Evolutionary conservation across 306 rosid species (phyloP).

Genomic region (Malus sylvestris): DNA sequence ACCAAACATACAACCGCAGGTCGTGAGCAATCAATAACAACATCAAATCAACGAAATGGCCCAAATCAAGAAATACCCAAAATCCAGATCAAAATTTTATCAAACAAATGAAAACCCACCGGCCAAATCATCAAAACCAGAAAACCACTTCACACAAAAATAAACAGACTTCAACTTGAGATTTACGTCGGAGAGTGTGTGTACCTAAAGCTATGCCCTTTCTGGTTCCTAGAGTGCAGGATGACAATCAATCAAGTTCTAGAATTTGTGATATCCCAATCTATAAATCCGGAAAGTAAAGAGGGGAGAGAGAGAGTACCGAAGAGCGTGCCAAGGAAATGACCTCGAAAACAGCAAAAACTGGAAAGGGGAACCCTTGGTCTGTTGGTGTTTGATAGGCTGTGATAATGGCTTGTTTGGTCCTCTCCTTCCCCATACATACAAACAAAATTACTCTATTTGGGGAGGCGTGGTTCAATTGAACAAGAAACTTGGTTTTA

Average conservation of each 20-base stretch:
- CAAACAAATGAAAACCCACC: not conserved
- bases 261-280: constrained; percentile 18
- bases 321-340: constrained; percentile 22
- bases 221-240: constrained; percentile 16
- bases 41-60: not conserved
- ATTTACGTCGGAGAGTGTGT: not conserved
- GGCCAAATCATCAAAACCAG: not conserved
- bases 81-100: constrained; percentile 3
- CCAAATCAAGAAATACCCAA: not conserved
- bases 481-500: too few relatives aligned
- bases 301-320: constrained; percentile 32
- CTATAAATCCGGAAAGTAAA: not conserved
- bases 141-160: not conserved
- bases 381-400: constrained; percentile 16
- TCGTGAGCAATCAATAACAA: constrained; percentile 7
- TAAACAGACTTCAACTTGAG: not conserved
- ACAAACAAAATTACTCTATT: constrained; percentile 13
- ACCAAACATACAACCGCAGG: constrained; percentile 5
- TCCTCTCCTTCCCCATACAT: constrained; percentile 40
- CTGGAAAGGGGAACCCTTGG: not conserved
- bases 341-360: constrained; percentile 29
- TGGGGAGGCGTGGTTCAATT: too few relatives aligned
- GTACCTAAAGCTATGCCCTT: not conserved
- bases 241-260: constrained; percentile 18
- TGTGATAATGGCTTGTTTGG: constrained; percentile 66